These are phyloP conservation scores for Scenedesmus sp. DNA, from an alignment of 163 green algal genomes.

Conservation along the genomic window DNA sequence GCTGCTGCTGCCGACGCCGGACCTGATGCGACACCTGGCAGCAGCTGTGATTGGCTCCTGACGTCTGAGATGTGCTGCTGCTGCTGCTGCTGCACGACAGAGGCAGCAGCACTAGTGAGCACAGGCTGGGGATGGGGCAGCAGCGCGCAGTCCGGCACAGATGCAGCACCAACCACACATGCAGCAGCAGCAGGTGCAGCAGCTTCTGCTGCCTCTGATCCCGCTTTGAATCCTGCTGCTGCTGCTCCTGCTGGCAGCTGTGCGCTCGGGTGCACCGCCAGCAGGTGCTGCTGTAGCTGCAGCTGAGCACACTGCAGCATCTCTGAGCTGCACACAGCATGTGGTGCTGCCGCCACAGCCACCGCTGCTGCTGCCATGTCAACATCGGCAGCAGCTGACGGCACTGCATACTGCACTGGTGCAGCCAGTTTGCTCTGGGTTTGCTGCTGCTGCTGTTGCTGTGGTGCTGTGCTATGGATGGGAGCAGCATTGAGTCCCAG, in stretches of 20 bases:
- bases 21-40: not conserved
- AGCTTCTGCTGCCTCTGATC: not conserved
- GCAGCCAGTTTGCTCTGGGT: not conserved
- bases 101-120: not conserved
- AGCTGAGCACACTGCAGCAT: not conserved
- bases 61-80: not conserved
- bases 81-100: not conserved
- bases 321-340: not conserved
- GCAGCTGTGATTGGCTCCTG: not conserved
- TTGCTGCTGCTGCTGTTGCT: constrained; percentile 9
- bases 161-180: not conserved
- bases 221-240: not conserved
- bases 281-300: not conserved
- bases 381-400: not conserved
- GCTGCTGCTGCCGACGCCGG: not conserved
- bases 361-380: not conserved
- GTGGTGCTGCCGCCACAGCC: not conserved
- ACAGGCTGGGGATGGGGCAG: not conserved
- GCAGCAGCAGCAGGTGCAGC: not conserved
- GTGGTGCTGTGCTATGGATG: not conserved
- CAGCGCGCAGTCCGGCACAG: not conserved
- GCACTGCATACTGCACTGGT: not conserved
- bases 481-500: not conserved
- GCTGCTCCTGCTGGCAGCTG: not conserved
- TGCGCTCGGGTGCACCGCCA: not conserved